Evolutionary conservation across 257 asterid species (phyloP), one percentile per base, ranked within the genome.

Genomic region (Fraxinus cuspidata): DNA sequence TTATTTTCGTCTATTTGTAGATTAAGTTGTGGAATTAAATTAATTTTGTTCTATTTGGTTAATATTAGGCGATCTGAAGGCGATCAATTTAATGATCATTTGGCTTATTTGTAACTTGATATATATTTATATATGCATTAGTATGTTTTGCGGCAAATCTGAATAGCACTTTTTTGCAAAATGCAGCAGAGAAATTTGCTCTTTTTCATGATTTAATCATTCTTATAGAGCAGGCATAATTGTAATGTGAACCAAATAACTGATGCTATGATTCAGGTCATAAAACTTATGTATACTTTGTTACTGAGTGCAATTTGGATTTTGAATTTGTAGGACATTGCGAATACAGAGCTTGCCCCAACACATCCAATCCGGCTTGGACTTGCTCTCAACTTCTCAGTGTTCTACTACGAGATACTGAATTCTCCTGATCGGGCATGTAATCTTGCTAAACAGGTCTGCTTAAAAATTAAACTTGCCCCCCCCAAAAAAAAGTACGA

Each of bases 281-380:
- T 58, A 7, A 60, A 9, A 60, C 5, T 60, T 60, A 1, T 63
- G 68, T 23, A 63, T n/a, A 56, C 0, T n/a, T 15, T n/a, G 65
- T 56, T n/a, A 56, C 27, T 56, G 65, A 56, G 23, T 56, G 65
- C 65, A 19, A 51, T 56, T 5, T 56, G 65, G 4, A n/a, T 44
- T 18, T 68, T 66, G 65, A 77, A 11, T 70, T 73, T 47, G 58
- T 82, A 92, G 97, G 97, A 92, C 71, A 92, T 92, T 85, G 96
- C 97, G 11, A 88, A 84, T 74, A 37, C 91, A 2, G 97, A 92
- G 73, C 91, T 92, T 44, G 96, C 97, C 10, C 94, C 97, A 27
- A 92, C 97, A 37, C 97, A 92, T 75, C 97, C 97, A 5, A 92
- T 92, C 78, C 92, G 97, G 40, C 94, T 92, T 37, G 97, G 97